phyloP scores from a whole-genome alignment of 352 stramenopile genomes.

The Pythium pectinolyticum region DNA sequence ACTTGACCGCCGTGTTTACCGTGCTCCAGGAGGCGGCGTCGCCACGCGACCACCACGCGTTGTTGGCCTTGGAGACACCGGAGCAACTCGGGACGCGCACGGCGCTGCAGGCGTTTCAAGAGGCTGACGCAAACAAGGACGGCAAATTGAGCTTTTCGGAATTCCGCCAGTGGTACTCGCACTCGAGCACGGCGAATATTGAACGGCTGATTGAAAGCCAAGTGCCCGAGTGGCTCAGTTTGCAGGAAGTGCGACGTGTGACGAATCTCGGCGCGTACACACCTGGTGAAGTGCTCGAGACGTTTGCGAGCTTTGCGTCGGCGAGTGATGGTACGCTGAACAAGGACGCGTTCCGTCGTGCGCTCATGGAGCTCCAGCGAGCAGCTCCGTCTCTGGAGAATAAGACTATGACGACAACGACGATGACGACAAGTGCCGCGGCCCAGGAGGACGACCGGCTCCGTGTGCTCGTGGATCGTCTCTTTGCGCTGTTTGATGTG shows the following conservation, averaged over 20 bases:
- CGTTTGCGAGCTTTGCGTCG: constrained; percentile 66
- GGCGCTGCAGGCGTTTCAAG: constrained; percentile 69
- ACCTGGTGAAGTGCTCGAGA: constrained; percentile 74
- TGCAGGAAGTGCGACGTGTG: constrained; percentile 74
- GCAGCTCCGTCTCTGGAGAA: too few relatives aligned
- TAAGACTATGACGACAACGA: constrained; percentile 5
- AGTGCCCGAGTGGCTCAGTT: constrained; percentile 70
- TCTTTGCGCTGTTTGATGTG: constrained; percentile 83
- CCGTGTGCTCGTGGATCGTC: constrained; percentile 63
- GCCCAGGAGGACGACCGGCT: constrained; percentile 47
- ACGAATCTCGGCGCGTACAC: constrained; percentile 75
- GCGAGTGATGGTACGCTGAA: constrained; percentile 63
- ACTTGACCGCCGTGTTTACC: constrained; percentile 84
- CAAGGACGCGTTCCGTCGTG: constrained; percentile 59
- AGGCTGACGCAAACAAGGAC: constrained; percentile 72
- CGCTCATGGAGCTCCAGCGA: constrained; percentile 54
- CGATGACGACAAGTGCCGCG: constrained; percentile 23
- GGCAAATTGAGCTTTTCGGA: constrained; percentile 69
- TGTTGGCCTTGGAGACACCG: constrained; percentile 56
- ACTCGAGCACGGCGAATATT: constrained; percentile 71
- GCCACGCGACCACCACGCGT: constrained; percentile 38
- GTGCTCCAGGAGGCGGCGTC: constrained; percentile 82
- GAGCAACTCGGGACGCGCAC: constrained; percentile 65
- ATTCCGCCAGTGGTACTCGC: constrained; percentile 83
- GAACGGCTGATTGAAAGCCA: constrained; percentile 80